Conservation (phyloP, 495 filamentous ascomycete genomes). For the Penicillium cinerascens region DNA sequence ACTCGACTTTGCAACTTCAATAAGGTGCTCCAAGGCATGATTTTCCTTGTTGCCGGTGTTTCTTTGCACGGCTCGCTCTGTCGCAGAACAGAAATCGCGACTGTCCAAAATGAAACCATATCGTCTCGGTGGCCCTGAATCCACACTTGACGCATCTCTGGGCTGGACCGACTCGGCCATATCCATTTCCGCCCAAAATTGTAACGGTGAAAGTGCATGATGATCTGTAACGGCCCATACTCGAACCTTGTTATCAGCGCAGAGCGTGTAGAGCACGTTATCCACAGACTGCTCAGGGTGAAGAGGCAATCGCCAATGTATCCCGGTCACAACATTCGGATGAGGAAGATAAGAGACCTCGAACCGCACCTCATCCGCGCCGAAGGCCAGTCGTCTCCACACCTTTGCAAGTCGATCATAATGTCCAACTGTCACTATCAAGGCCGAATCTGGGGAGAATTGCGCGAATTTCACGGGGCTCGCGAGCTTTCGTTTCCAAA, state of each 20-base stretch:
- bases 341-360: conserved; percentile 89
- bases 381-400: conserved; percentile 87
- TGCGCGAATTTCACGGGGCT: conserved; percentile 70
- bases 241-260: conserved; percentile 75
- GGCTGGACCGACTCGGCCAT: conserved; percentile 70
- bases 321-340: conserved; percentile 69
- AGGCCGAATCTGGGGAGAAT: conserved; percentile 79
- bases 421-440: conserved; percentile 77
- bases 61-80: conserved; percentile 69
- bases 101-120: conserved; percentile 85
- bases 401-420: conserved; percentile 87
- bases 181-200: conserved; percentile 81
- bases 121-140: conserved; percentile 38
- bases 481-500: conserved; percentile 73
- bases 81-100: conserved; percentile 71
- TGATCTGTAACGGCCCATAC: conserved; percentile 79
- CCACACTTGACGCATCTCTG: conserved; percentile 33
- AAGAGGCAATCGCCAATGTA: conserved; percentile 80
- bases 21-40: conserved; percentile 74
- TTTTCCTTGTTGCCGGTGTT: conserved; percentile 57
- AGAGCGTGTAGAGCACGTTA: conserved; percentile 91
- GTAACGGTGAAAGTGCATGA: conserved; percentile 65
- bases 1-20: conserved; percentile 77
- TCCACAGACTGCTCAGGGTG: conserved; percentile 76
- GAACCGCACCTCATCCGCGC: conserved; percentile 77